Evolutionary conservation across 164 flowering plant genomes (phyloP).

Genomic region (Macadamia integrifolia): DNA sequence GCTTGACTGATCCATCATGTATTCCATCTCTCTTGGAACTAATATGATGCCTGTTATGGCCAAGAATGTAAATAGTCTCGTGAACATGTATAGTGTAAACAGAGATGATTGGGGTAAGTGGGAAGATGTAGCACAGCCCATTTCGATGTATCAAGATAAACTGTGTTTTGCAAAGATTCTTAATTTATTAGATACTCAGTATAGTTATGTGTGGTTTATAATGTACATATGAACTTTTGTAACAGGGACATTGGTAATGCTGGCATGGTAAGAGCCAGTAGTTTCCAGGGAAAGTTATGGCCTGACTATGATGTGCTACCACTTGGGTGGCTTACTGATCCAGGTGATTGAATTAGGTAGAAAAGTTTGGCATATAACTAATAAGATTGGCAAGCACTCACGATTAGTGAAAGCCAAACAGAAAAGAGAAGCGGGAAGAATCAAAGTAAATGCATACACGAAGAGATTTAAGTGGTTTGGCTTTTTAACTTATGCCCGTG

Average conservation of each 20-base stretch:
- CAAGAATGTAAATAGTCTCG: slow-evolving; percentile 43
- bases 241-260: slow-evolving; percentile 67
- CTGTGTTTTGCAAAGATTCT: not conserved
- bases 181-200: not conserved
- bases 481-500: too few species aligned
- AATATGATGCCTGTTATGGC: slow-evolving; percentile 80
- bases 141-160: slow-evolving; percentile 69
- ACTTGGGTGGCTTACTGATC: slow-evolving; percentile 81
- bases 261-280: slow-evolving; percentile 57
- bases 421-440: too few species aligned
- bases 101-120: slow-evolving; percentile 95
- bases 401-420: too few species aligned
- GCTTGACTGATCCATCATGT: slow-evolving; percentile 58
- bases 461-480: too few species aligned
- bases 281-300: slow-evolving; percentile 81
- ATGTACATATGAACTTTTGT: not conserved
- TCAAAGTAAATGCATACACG: too few species aligned
- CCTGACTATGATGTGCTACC: slow-evolving; percentile 96
- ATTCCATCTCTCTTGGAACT: slow-evolving; percentile 87
- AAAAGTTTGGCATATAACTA: too few species aligned
- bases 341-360: slow-evolving; percentile 36
- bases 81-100: slow-evolving; percentile 85
- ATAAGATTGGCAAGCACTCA: too few species aligned
- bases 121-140: slow-evolving; percentile 70
- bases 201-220: not conserved